Evolutionary conservation across 140 eudicot genomes (phyloP).

Genomic region (Cichorium intybus): DNA sequence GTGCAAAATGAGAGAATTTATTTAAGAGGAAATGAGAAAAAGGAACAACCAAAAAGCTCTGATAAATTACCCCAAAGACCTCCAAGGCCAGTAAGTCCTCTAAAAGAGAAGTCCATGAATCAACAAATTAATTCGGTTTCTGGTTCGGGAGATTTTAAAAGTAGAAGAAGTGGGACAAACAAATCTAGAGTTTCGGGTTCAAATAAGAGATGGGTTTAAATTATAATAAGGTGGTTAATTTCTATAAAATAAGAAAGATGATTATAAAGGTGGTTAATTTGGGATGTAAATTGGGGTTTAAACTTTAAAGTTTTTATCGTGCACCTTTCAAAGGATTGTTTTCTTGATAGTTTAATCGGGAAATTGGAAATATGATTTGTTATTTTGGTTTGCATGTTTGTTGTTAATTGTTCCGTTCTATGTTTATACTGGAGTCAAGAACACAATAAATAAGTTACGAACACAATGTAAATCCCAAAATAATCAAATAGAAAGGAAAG

Average conservation of each 20-base stretch:
- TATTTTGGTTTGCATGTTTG: no score
- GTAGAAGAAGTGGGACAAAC: conserved; percentile 38
- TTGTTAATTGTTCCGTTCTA: no score
- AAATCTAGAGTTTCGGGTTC: conserved; percentile 38
- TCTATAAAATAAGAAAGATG: not conserved
- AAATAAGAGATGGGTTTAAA: conserved; percentile 57
- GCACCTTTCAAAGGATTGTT: not conserved
- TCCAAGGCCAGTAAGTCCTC: conserved; percentile 29
- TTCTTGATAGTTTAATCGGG: no score
- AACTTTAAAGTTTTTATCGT: not conserved
- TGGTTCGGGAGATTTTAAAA: conserved; percentile 35
- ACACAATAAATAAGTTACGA: no score
- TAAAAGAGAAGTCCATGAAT: conserved; percentile 53
- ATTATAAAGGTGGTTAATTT: no score
- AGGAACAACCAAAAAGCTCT: conserved; percentile 5
- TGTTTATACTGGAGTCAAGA: no score
- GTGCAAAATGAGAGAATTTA: not conserved
- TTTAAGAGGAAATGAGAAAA: not conserved
- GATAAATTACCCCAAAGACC: conserved; percentile 21
- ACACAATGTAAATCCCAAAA: no score
- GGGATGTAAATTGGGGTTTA: not conserved
- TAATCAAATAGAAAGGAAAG: no score
- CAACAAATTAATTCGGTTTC: conserved; percentile 29
- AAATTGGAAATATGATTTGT: no score
- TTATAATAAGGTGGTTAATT: not conserved